Conservation (phyloP, 1,284 basidiomycete genomes). For the Heliocybe sulcata region DNA sequence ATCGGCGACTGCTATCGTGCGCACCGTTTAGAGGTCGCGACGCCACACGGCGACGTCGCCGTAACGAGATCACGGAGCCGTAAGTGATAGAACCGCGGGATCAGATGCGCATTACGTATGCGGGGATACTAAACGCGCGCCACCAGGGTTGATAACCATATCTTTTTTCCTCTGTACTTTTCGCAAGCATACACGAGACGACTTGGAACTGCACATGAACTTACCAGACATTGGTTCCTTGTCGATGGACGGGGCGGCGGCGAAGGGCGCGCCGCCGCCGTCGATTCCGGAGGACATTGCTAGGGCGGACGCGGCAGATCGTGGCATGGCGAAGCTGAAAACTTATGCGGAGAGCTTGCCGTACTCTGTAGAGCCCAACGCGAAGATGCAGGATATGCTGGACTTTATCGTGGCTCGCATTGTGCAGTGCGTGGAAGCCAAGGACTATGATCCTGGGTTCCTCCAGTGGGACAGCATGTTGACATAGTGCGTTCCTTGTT, state of each 20-base stretch:
- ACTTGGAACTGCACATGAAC: slow-evolving; percentile 27
- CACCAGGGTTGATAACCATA: background rate
- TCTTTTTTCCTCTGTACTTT: slow-evolving; percentile 6
- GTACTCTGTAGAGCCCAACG: slow-evolving; percentile 76
- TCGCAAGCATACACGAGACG: slow-evolving; percentile 9
- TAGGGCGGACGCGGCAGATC: slow-evolving; percentile 26
- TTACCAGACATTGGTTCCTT: slow-evolving; percentile 40
- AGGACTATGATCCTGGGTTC: slow-evolving; percentile 75
- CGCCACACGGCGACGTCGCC: background rate
- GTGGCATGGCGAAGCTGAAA: slow-evolving; percentile 48
- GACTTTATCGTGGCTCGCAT: slow-evolving; percentile 70
- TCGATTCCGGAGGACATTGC: slow-evolving; percentile 29
- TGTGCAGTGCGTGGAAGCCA: slow-evolving; percentile 70
- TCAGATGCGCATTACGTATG: background rate
- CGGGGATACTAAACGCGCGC: background rate
- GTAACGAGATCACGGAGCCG: background rate
- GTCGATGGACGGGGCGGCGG: slow-evolving; percentile 27
- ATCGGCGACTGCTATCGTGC: too few species aligned
- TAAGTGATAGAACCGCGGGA: background rate
- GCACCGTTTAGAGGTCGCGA: too few species aligned
- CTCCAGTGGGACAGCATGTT: slow-evolving; percentile 76
- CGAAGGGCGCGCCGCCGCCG: slow-evolving; percentile 6
- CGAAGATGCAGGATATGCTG: slow-evolving; percentile 75
- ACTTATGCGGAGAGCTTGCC: slow-evolving; percentile 63
- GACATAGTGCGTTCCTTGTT: slow-evolving; percentile 46